Evolutionary conservation across 352 stramenopile species (phyloP), one percentile per base, ranked within the genome.

Genomic region (Phytopythium montanum): DNA sequence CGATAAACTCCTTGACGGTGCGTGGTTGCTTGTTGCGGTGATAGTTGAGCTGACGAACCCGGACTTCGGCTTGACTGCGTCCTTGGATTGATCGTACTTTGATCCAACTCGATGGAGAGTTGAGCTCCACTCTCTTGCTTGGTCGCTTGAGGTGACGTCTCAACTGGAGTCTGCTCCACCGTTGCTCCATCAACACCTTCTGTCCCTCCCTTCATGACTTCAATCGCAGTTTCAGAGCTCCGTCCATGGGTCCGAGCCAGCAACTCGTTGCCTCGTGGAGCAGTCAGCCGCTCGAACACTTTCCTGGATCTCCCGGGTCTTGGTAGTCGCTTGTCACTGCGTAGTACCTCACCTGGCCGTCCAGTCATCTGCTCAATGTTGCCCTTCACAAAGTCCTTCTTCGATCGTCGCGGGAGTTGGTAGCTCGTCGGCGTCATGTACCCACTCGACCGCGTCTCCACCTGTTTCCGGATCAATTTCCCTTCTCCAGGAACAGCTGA

Each of bases 361-460:
- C 79, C 76, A 31, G 79, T 69, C 19, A 88, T 60, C 1, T 61
- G 67, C 45, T 88, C 76, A 55, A 82, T 77, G 31, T 90, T 90
- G 16, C 77, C 61, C 19, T 69, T 78, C 10, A 90, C 65, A 55
- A 73, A 90, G 28, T 90, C 75, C 31, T 81, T 88, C 9, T 23
- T 41, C 14, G 53, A 25, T 12, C 49, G 49, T 10, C 23, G 25
- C 3, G 38, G 53, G 0, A 60, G 55, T 25, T 66, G 65, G 45
- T 73, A 60, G 9, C 59, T 46, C 6, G 19, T 39, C 6, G 41
- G 48, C 36, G 48, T 18, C 42, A 54, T 54, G 36, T 69, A 75
- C 29, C 73, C 66, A 53, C 68, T 76, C 14, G 61, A 76, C 10
- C 61, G 66, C 21, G 33, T 1, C 6, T 25, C 21, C 18, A 31